phyloP scores from a whole-genome alignment of 345 rosid species.

The Pelargonium nanum region DNA sequence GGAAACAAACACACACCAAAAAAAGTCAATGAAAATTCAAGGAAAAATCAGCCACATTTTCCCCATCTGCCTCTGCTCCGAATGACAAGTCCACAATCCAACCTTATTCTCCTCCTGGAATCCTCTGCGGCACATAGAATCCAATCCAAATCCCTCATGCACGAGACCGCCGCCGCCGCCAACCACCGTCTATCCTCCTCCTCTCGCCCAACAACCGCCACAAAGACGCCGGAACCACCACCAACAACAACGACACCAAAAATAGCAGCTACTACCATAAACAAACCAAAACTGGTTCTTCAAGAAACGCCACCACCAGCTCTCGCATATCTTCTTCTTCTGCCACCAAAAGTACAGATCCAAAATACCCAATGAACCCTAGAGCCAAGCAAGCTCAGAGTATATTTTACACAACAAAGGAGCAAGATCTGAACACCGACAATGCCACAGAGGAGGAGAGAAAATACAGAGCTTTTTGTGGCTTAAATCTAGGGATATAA shows the following conservation, averaged over 20 bases:
- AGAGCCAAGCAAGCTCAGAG: neutral
- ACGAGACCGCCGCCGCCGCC: too few relatives aligned
- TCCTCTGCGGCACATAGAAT: conserved; percentile 23
- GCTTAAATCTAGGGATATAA: neutral
- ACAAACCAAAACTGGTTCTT: conserved; percentile 11
- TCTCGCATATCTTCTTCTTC: neutral
- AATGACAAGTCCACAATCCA: conserved; percentile 40
- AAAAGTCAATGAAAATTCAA: neutral
- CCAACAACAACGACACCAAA: too few relatives aligned
- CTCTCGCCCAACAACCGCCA: too few relatives aligned
- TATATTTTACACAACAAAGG: conserved; percentile 7
- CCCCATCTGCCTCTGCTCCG: conserved; percentile 69
- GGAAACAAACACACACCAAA: conserved; percentile 1
- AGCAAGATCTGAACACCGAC: conserved; percentile 57
- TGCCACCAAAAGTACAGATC: neutral
- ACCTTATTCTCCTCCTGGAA: conserved; percentile 20
- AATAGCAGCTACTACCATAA: conserved; percentile 11
- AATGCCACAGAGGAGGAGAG: neutral
- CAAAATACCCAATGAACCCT: neutral
- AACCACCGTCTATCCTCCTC: too few relatives aligned
- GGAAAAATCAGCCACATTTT: conserved; percentile 59
- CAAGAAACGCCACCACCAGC: too few relatives aligned
- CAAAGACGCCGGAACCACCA: neutral
- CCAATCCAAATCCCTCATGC: conserved; percentile 38
- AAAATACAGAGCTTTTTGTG: neutral